Conservation (phyloP, 2,329 filamentous ascomycete species). For the Gliomastix tumulicola region DNA sequence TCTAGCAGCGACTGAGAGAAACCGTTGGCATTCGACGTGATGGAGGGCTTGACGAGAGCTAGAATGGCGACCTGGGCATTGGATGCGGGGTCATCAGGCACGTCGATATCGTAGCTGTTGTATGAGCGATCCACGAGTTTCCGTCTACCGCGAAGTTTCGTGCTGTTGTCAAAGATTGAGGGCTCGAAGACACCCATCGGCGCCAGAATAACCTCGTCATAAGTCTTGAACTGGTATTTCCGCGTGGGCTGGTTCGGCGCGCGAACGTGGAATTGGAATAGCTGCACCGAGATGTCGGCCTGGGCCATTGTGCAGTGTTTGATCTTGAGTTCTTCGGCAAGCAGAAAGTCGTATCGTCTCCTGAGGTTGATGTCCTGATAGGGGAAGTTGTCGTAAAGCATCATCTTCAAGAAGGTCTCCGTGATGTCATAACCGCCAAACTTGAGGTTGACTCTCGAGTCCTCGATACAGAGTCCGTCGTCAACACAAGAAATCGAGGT, state of each 20-base stretch:
- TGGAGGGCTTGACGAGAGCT: constrained; percentile 51
- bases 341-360: constrained; percentile 82
- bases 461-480: constrained; percentile 89
- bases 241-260: constrained; percentile 81
- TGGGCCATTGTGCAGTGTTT: constrained; percentile 91
- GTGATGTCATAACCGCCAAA: constrained; percentile 91
- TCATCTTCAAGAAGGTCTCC: constrained; percentile 94
- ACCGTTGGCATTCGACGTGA: constrained; percentile 37
- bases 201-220: constrained; percentile 91
- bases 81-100: constrained; percentile 83
- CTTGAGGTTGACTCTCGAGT: constrained; percentile 92
- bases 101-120: constrained; percentile 84
- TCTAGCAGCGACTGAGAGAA: constrained; percentile 33
- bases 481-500: constrained; percentile 96
- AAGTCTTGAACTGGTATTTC: constrained; percentile 94
- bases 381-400: constrained; percentile 92
- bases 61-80: constrained; percentile 69
- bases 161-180: constrained; percentile 72
- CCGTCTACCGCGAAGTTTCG: constrained; percentile 72
- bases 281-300: constrained; percentile 79
- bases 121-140: constrained; percentile 82
- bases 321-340: constrained; percentile 93
- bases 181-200: constrained; percentile 94
- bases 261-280: constrained; percentile 84
- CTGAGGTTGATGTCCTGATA: constrained; percentile 91